Conservation (phyloP, 192 early-diverging fungal species). For the Entomortierella beljakovae region DNA sequence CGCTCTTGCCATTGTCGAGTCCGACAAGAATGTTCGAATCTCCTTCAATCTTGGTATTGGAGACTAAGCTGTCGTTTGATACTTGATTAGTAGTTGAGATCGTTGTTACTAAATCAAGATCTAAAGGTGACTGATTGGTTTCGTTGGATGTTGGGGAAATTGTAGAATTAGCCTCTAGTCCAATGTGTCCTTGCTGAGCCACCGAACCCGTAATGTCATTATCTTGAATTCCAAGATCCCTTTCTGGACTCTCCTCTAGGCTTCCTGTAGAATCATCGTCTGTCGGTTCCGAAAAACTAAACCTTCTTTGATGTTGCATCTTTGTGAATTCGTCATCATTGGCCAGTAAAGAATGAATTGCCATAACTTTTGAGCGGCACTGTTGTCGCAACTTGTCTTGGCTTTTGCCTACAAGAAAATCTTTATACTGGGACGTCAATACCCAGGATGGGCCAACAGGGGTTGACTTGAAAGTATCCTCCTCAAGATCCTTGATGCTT, state of each 20-base stretch:
- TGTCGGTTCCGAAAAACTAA: background rate
- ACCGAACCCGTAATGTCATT: background rate
- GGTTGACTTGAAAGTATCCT: slow-evolving; percentile 30
- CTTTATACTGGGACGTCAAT: slow-evolving; percentile 19
- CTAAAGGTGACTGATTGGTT: background rate
- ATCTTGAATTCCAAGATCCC: no score
- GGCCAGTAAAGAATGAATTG: slow-evolving; percentile 43
- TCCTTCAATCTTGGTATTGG: background rate
- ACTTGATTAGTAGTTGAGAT: slow-evolving; percentile 3
- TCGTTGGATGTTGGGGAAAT: background rate
- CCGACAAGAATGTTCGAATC: background rate
- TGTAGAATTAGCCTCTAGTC: background rate
- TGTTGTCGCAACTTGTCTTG: slow-evolving; percentile 42
- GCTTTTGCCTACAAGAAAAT: slow-evolving; percentile 8
- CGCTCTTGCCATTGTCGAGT: background rate
- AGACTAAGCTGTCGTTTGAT: background rate
- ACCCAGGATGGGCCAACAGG: slow-evolving; percentile 39
- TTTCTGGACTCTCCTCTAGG: background rate
- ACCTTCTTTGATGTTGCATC: slow-evolving; percentile 27
- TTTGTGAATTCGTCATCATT: slow-evolving; percentile 42
- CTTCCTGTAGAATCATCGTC: background rate
- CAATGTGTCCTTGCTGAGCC: background rate
- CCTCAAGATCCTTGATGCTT: slow-evolving; percentile 44
- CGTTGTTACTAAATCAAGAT: slow-evolving; percentile 20
- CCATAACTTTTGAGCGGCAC: slow-evolving; percentile 52